Conservation (phyloP, 129 eudicot genomes). For the Arctium minus region DNA sequence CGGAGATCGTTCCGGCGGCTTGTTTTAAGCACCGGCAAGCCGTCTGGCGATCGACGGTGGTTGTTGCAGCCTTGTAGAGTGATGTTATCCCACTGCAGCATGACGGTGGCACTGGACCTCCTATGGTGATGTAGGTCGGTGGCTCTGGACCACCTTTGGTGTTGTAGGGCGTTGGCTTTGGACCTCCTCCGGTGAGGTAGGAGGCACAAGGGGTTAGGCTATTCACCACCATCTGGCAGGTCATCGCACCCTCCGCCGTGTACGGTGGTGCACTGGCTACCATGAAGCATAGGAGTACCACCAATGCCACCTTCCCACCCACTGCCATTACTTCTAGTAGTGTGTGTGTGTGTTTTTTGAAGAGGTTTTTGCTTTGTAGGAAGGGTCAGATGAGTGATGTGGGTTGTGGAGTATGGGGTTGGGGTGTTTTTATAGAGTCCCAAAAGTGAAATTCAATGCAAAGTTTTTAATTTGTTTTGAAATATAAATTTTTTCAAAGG, state of each 20-base stretch:
- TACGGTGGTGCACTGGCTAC: slow-evolving; percentile 20
- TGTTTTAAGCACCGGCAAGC: slow-evolving; percentile 49
- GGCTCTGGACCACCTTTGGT: no score
- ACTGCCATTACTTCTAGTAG: background rate
- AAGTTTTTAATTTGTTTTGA: no score
- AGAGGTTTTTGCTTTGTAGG: background rate
- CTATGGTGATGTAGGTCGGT: background rate
- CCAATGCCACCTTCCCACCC: slow-evolving; percentile 12
- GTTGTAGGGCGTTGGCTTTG: no score
- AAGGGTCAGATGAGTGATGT: background rate
- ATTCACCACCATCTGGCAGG: slow-evolving; percentile 31
- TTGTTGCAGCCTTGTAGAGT: slow-evolving; percentile 34
- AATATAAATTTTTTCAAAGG: no score
- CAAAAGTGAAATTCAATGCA: background rate
- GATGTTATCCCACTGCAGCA: slow-evolving; percentile 49
- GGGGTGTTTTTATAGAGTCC: slow-evolving; percentile 19
- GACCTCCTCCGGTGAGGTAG: background rate
- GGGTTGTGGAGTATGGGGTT: slow-evolving; percentile 19
- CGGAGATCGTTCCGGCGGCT: slow-evolving; percentile 26
- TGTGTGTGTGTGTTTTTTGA: background rate
- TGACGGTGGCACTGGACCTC: slow-evolving; percentile 25
- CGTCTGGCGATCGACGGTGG: slow-evolving; percentile 42
- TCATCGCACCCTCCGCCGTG: slow-evolving; percentile 17
- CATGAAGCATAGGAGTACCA: slow-evolving; percentile 21
- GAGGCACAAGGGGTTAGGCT: slow-evolving; percentile 34